A percentile compares a stretch with the other conserved stretches of the same genome.
Evolutionary conservation across 2,329 filamentous ascomycete species (phyloP).

Genomic region (Endothia cerciana): DNA sequence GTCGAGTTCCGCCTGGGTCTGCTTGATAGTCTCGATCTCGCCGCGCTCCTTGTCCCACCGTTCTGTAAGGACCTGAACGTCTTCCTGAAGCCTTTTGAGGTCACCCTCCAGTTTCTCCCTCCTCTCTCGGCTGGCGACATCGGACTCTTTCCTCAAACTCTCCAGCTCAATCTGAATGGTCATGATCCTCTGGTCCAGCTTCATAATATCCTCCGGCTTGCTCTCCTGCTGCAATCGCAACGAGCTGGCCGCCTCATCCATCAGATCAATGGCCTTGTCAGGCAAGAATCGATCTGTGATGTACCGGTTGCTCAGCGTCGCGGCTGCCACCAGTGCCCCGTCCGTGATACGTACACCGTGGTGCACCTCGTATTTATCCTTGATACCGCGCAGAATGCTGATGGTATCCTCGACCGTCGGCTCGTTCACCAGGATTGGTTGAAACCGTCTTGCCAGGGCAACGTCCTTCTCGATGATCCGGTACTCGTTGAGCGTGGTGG

Average conservation of each 20-base stretch:
- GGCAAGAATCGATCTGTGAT: slow-evolving; percentile 95
- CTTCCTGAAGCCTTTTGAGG: slow-evolving; percentile 75
- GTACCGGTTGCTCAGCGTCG: slow-evolving; percentile 91
- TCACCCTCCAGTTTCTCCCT: slow-evolving; percentile 82
- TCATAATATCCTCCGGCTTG: slow-evolving; percentile 92
- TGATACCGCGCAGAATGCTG: slow-evolving; percentile 93
- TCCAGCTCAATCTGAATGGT: slow-evolving; percentile 97
- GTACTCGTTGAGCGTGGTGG: slow-evolving; percentile 92
- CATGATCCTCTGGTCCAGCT: slow-evolving; percentile 92
- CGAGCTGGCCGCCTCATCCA: slow-evolving; percentile 93
- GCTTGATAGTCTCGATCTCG: slow-evolving; percentile 86
- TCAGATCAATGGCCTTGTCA: slow-evolving; percentile 95
- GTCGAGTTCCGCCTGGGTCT: slow-evolving; percentile 85
- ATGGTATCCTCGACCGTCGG: slow-evolving; percentile 91
- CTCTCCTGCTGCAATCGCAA: slow-evolving; percentile 93
- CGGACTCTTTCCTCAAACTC: slow-evolving; percentile 90
- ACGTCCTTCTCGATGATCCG: slow-evolving; percentile 94
- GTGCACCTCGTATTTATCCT: slow-evolving; percentile 96
- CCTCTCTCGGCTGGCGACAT: slow-evolving; percentile 85
- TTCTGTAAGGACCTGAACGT: slow-evolving; percentile 73
- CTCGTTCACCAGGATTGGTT: slow-evolving; percentile 92
- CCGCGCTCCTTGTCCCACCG: slow-evolving; percentile 89
- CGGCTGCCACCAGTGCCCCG: slow-evolving; percentile 86
- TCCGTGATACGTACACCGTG: slow-evolving; percentile 96
- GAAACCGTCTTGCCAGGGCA: slow-evolving; percentile 87